These are phyloP conservation scores for Viola odorata DNA, from an alignment of 345 rosid species.

Conservation along the genomic window DNA sequence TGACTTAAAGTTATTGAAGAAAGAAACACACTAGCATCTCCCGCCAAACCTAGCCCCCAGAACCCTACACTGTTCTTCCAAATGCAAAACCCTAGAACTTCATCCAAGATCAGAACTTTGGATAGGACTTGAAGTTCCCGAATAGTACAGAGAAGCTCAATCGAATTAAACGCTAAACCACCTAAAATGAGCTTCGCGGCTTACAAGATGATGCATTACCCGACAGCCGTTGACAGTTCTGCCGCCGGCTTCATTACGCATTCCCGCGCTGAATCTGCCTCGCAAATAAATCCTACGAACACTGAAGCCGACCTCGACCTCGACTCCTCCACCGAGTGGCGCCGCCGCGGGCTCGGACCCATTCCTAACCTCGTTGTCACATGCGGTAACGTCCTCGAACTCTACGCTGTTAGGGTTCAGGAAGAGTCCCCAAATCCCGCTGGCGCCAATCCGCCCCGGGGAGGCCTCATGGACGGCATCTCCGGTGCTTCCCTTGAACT, in stretches of 20 bases:
- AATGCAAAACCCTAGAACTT: no score
- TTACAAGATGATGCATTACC: slow-evolving; percentile 95
- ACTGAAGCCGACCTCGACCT: slow-evolving; percentile 44
- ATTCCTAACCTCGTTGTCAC: slow-evolving; percentile 70
- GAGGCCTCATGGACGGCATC: slow-evolving; percentile 74
- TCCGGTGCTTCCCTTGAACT: slow-evolving; percentile 82
- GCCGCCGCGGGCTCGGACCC: slow-evolving; percentile 54
- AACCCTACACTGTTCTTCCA: no score
- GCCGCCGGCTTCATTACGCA: slow-evolving; percentile 83
- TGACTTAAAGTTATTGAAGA: no score
- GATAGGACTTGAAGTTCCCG: no score
- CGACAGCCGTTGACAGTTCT: slow-evolving; percentile 78
- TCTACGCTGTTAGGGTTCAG: slow-evolving; percentile 74
- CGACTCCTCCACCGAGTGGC: slow-evolving; percentile 49
- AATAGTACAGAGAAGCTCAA: no score
- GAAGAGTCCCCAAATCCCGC: slow-evolving; percentile 48
- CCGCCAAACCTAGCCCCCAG: no score
- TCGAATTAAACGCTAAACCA: no score
- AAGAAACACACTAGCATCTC: no score
- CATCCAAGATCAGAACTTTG: no score
- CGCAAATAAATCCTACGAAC: slow-evolving; percentile 46
- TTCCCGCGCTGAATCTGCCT: slow-evolving; percentile 51
- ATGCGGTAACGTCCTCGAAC: slow-evolving; percentile 74
- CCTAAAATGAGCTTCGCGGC: slow-evolving; percentile 99
- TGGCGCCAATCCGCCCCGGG: slow-evolving; percentile 43